Evolutionary conservation across 2,329 filamentous ascomycete species (phyloP), one percentile per base, ranked within the genome.

Genomic region (Hypoxylon sp.): DNA sequence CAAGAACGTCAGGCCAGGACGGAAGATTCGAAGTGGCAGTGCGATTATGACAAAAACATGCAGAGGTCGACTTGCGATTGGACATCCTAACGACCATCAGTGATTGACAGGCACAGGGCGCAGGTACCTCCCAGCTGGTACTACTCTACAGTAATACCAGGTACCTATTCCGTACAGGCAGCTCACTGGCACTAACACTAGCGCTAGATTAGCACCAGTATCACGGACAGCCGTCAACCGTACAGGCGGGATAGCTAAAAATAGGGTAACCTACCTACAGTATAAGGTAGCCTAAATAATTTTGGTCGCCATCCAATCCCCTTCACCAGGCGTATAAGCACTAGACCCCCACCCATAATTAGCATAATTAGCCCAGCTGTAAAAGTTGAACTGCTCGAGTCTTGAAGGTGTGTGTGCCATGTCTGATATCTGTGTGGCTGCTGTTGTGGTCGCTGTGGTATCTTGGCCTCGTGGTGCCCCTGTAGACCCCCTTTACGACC

Each of bases 381-480:
- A 30, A 22, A 15, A 46, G 22, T 24, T 26, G 2, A 22, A 13
- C 32, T 37, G 32, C 13, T 44, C 17, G 17, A 47, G n/a, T 47
- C 44, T 47, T n/a, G 20, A 5, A 47, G 47, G 24, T 34, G 24
- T 49, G 28, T 50, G 34, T 52, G 32, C 19, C 30, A 39, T 32
- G 8, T 34, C 10, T 34, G 30, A 13, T 37, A 32, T 6, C 7
- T 17, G 17, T 20, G 17, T 37, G 49, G 37, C 20, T 10, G 34
- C 7, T 34, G 10, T 7, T 37, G 32, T 34, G 30, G 30, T n/a
- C 6, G 20, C 44, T 43, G 15, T 28, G 22, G 34, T 17, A 15
- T 53, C 61, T 53, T 64, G 61, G 56, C 56, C 61, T 59, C 63
- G 59, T 65, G 59, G 63, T n/a, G 24, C 44, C 44, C 44, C 44